These are phyloP conservation scores for Phlyctochytrium bullatum DNA, from an alignment of 192 early-diverging fungal species.

Conservation along the genomic window DNA sequence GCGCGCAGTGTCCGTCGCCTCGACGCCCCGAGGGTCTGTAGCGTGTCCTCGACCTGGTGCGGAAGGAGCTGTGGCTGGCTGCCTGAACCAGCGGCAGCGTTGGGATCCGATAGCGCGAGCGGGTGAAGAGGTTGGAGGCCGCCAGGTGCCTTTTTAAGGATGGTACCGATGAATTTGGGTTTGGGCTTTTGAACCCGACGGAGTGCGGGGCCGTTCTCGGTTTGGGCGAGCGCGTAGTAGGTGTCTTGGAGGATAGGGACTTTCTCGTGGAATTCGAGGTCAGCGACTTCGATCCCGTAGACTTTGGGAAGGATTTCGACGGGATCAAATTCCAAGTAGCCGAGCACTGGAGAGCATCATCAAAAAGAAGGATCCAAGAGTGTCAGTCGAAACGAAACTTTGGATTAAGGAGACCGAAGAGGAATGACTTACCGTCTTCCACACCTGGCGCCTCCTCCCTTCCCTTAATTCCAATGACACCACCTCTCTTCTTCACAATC, in stretches of 20 bases:
- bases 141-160: conserved; percentile 3
- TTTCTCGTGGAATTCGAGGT: conserved; percentile 24
- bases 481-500: conserved; percentile 27
- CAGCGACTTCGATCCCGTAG: conserved; percentile 32
- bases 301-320: conserved; percentile 21
- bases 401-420: neutral
- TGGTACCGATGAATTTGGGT: neutral
- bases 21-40: no score
- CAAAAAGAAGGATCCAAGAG: conserved; percentile 4
- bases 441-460: conserved; percentile 4
- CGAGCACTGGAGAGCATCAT: neutral
- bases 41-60: neutral
- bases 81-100: no score
- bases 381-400: no score
- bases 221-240: conserved; percentile 15
- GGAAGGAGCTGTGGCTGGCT: neutral
- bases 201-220: neutral
- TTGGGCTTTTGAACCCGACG: no score
- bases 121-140: no score
- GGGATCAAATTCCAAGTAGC: conserved; percentile 20
- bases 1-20: no score
- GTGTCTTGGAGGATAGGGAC: conserved; percentile 27
- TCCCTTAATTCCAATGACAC: conserved; percentile 18
- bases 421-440: conserved; percentile 4
- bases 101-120: neutral